Percentiles rank a stretch among this genome's conserved stretches.
Evolutionary conservation across 352 stramenopile species (phyloP).

Genomic region (Vaucheria bursata): DNA sequence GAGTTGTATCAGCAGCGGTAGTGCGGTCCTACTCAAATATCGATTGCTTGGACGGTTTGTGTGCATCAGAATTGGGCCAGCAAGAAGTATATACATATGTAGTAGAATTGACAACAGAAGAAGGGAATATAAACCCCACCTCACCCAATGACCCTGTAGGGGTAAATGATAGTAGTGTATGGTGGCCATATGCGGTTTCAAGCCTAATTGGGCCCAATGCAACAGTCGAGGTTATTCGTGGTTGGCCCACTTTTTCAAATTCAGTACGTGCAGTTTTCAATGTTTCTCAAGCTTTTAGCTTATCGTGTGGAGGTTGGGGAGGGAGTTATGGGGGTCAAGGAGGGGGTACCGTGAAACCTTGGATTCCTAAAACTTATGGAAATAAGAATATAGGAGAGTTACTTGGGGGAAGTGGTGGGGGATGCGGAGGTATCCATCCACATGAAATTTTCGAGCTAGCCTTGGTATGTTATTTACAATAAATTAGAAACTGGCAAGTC

Average conservation of each 20-base stretch:
- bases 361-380: too few species aligned
- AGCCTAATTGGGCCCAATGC: conserved; percentile 29
- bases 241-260: conserved; percentile 15
- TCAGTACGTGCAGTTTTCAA: conserved; percentile 16
- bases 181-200: conserved; percentile 12
- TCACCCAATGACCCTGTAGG: conserved; percentile 60
- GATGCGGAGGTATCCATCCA: conserved; percentile 58
- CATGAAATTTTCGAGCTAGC: background rate
- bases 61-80: conserved; percentile 60
- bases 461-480: background rate
- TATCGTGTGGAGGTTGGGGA: conserved; percentile 70
- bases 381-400: conserved; percentile 63
- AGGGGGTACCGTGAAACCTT: conserved; percentile 31
- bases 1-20: conserved; percentile 62
- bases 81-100: conserved; percentile 76
- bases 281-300: conserved; percentile 69
- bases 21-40: conserved; percentile 58
- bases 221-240: conserved; percentile 48
- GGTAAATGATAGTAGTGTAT: background rate
- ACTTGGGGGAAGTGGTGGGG: conserved; percentile 77
- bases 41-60: conserved; percentile 63
- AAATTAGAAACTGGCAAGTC: too few species aligned
- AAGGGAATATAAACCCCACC: conserved; percentile 64
- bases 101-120: conserved; percentile 71
- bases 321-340: conserved; percentile 55